Conservation (phyloP, 345 rosid genomes). For the Hibiscus syriacus region DNA sequence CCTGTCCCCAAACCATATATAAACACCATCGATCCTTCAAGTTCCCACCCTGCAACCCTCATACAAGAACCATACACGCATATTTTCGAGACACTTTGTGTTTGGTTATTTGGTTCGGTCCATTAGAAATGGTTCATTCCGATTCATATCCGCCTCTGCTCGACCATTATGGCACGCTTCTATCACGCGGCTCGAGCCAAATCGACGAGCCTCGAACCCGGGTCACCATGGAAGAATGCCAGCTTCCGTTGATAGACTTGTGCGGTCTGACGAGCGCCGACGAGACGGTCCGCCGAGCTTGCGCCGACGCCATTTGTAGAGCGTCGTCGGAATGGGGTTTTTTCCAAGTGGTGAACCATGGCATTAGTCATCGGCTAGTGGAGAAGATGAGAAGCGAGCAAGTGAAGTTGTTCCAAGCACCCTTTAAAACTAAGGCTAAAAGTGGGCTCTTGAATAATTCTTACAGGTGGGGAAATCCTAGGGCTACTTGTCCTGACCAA, state of each 20-base stretch:
- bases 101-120: background rate
- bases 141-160: constrained; percentile 37
- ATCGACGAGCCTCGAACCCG: background rate
- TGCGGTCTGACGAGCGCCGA: constrained; percentile 17
- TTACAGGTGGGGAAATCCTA: constrained; percentile 55
- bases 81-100: background rate
- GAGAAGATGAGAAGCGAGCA: constrained; percentile 45
- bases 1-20: constrained; percentile 1
- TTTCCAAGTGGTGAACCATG: constrained; percentile 65
- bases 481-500: constrained; percentile 38
- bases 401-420: constrained; percentile 31
- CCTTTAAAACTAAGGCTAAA: constrained; percentile 35
- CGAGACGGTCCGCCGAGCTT: constrained; percentile 17
- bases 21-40: background rate
- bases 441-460: constrained; percentile 43
- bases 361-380: constrained; percentile 34
- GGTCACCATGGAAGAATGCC: constrained; percentile 24
- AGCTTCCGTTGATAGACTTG: constrained; percentile 58
- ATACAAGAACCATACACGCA: background rate
- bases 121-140: constrained; percentile 14
- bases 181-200: background rate
- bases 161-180: constrained; percentile 20
- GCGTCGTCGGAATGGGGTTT: constrained; percentile 67
- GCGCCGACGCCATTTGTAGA: constrained; percentile 34
- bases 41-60: background rate